Evolutionary conservation across 1,139 yeast species (phyloP), one percentile per base, ranked within the genome.

Genomic region (Blastobotrys apis): DNA sequence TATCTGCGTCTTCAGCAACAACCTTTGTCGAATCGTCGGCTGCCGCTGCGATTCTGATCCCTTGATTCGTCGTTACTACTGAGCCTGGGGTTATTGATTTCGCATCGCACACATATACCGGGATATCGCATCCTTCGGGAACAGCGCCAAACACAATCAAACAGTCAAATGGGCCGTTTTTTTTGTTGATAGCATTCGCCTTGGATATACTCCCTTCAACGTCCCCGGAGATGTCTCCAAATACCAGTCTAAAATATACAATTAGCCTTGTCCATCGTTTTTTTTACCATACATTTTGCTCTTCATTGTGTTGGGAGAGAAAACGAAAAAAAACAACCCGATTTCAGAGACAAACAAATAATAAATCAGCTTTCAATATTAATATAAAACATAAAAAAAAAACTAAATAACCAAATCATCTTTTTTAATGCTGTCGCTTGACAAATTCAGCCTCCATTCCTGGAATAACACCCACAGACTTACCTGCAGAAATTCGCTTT

Each of bases 401-500:
- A 19, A 27, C 31, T n/a, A n/a, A n/a, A n/a, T n/a, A n/a, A n/a
- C n/a, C n/a, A n/a, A n/a, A n/a, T n/a, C n/a, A n/a, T n/a, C n/a
- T n/a, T n/a, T n/a, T 36, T 23, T 41, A 31, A 10, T 19, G 27
- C 17, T 36, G 45, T 13, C 41, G 37, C 12, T 35, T 21, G n/a
- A 37, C n/a, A 38, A 45, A 43, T 33, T 47, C 44, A 23, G 43
- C 20, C 12, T 39, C 45, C 23, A 23, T 33, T 12, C 49, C 56
- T 5, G 46, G 44, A 33, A 54, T 61, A 43, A 75, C 66, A 63
- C 97, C 97, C 45, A 88, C 90, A 52, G 92, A 79, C 58, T 75
- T 70, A 40, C 90, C 90, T 46, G 75, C 72, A 43, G 72, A 71
- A 59, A 84, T 71, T 71, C 97, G 81, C 66, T 78, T 72, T 66